phyloP scores from a whole-genome alignment of 352 stramenopile species.

The Pythium monospermum region DNA sequence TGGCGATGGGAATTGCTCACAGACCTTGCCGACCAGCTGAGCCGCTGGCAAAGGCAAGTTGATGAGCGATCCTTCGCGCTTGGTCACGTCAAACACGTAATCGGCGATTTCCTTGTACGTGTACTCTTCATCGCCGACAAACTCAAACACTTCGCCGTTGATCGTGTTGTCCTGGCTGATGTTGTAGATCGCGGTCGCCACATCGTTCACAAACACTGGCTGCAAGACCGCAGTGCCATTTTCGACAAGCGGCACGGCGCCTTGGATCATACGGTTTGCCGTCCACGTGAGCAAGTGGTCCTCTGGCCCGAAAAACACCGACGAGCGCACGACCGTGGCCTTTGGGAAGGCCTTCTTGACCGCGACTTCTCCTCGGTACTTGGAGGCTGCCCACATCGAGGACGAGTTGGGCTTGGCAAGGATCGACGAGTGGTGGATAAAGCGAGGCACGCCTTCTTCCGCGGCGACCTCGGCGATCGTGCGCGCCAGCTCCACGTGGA shows the following conservation, averaged over 20 bases:
- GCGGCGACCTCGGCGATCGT: constrained; percentile 80
- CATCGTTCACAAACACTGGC: constrained; percentile 88
- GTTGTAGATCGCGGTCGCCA: constrained; percentile 76
- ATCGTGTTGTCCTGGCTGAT: constrained; percentile 78
- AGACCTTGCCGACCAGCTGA: constrained; percentile 72
- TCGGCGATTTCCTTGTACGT: constrained; percentile 95
- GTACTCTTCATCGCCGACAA: constrained; percentile 96
- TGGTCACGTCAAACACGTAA: constrained; percentile 93
- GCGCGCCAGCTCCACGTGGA: constrained; percentile 91
- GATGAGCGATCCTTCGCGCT: constrained; percentile 65
- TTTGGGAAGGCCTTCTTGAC: constrained; percentile 93
- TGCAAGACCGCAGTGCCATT: constrained; percentile 91
- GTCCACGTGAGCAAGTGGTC: constrained; percentile 94
- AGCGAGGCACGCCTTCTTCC: constrained; percentile 65
- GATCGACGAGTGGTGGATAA: constrained; percentile 83
- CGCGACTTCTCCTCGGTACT: constrained; percentile 81
- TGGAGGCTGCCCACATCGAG: constrained; percentile 75
- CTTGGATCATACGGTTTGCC: constrained; percentile 63
- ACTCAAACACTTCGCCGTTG: constrained; percentile 93
- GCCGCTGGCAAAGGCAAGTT: constrained; percentile 79
- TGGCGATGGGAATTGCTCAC: constrained; percentile 79
- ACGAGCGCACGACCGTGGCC: constrained; percentile 94
- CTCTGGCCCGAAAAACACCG: constrained; percentile 93
- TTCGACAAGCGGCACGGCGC: constrained; percentile 90
- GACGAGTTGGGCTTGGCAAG: constrained; percentile 80